These are phyloP conservation scores for Verbena officinalis DNA, from an alignment of 257 asterid genomes.

Conservation along the genomic window DNA sequence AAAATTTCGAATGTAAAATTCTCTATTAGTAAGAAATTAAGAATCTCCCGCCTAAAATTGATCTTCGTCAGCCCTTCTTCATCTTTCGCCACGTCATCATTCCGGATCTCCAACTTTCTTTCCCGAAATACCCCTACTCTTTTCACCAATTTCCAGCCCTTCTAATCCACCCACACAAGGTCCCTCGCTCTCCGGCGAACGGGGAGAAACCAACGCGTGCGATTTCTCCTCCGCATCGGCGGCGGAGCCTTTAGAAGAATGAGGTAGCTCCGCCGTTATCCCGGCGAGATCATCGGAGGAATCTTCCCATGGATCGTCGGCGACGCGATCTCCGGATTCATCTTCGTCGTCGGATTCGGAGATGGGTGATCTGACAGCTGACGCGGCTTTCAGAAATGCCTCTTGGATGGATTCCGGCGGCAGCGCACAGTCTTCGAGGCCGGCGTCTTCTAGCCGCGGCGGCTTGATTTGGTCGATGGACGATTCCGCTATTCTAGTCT, in stretches of 20 bases:
- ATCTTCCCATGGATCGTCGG: conserved; percentile 48
- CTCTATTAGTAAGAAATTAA: too few relatives aligned
- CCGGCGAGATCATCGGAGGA: conserved; percentile 52
- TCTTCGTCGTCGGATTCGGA: conserved; percentile 45
- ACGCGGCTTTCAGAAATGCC: conserved; percentile 71
- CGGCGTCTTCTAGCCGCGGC: conserved; percentile 77
- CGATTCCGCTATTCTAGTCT: conserved; percentile 35
- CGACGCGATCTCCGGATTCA: conserved; percentile 39
- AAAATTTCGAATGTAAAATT: too few relatives aligned
- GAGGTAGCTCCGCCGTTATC: conserved; percentile 36
- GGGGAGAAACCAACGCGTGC: conserved; percentile 40
- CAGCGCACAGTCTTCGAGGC: conserved; percentile 75
- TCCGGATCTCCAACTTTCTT: conserved; percentile 17
- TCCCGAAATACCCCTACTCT: conserved; percentile 32
- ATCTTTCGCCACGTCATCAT: conserved; percentile 28
- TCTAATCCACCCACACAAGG: conserved; percentile 55
- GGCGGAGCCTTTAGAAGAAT: conserved; percentile 33
- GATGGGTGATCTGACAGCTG: conserved; percentile 51
- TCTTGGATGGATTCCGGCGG: conserved; percentile 65
- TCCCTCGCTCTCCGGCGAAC: conserved; percentile 30
- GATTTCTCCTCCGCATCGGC: conserved; percentile 28
- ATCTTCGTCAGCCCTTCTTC: conserved; percentile 33
- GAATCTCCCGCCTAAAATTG: conserved; percentile 5
- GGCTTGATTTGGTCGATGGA: conserved; percentile 51
- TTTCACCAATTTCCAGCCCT: conserved; percentile 50